Evolutionary conservation across 441 rosid species (phyloP).

Genomic region (Lagerstroemia fauriei): DNA sequence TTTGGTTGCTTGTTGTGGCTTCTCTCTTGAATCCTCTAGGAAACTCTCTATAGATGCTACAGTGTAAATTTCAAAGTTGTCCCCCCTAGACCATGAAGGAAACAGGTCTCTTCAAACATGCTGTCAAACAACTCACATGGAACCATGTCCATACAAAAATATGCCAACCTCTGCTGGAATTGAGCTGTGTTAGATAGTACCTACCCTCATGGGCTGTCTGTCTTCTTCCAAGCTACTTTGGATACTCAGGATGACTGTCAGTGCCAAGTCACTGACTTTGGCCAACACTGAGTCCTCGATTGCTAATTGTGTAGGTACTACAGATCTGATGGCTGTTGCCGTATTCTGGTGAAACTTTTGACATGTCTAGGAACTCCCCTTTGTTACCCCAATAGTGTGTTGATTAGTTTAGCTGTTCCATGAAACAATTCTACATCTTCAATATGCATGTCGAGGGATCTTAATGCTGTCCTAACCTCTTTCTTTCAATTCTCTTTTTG

Average conservation of each 20-base stretch:
- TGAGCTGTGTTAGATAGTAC: background rate
- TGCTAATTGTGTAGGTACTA: background rate
- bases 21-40: background rate
- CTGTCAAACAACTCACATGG: background rate
- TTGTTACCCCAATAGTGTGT: background rate
- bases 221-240: background rate
- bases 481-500: background rate
- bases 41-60: background rate
- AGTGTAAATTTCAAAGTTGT: background rate
- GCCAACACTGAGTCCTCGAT: background rate
- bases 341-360: background rate
- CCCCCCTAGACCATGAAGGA: background rate
- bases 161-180: background rate
- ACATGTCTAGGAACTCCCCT: background rate
- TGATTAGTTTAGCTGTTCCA: background rate
- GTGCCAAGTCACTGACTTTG: background rate
- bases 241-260: background rate
- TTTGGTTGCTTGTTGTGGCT: background rate
- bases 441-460: background rate
- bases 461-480: background rate
- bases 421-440: background rate
- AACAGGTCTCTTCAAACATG: background rate
- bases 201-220: background rate
- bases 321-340: background rate
- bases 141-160: background rate